Evolutionary conservation across 306 rosid species (phyloP), one percentile per base, ranked within the genome.

Genomic region (Sphenostylis stenocarpa): DNA sequence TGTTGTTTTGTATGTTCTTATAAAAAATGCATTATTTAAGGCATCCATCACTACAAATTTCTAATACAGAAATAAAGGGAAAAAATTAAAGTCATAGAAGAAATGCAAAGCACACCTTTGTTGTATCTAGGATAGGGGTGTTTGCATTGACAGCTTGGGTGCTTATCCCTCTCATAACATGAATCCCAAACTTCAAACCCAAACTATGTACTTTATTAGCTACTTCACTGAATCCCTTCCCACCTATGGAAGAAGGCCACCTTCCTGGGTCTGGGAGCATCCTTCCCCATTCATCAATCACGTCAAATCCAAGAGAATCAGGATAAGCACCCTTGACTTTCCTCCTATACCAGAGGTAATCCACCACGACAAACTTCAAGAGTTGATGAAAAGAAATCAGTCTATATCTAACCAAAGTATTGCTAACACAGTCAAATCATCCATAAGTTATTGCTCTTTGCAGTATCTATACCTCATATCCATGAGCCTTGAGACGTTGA

Each of bases 111-210:
- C 79, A 85, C 78, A 92, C 99, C 97, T 31, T 88, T 47, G 78
- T 72, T 70, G 75, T 60, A 75, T 95, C 99, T 74, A 95, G 81
- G 86, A 95, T 92, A 72, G 95, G 93, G 38, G 99, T 89, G 70
- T 87, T 92, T n/a, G 94, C 99, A 85, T 88, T 91, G 62, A 92
- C 92, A 21, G 96, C 96, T 83, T 95, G 99, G 21, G 99, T 92
- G 81, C 99, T 95, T 78, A 95, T 95, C 75, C 97, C 99, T 80
- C 97, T 89, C 99, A 95, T 95, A 58, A 95, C 81, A 87, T 92
- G 99, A 89, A 96, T 89, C 72, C 99, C 99, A 65, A 96, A 92
- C 87, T 91, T 92, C 64, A 96, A 89, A 79, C 98, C 99, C 87
- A 91, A 52, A 67, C 79, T 62, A 81, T 91, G 99, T 41, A 96